Conservation (phyloP, 805 yeast genomes). For the Pichia gijzeniarum region DNA sequence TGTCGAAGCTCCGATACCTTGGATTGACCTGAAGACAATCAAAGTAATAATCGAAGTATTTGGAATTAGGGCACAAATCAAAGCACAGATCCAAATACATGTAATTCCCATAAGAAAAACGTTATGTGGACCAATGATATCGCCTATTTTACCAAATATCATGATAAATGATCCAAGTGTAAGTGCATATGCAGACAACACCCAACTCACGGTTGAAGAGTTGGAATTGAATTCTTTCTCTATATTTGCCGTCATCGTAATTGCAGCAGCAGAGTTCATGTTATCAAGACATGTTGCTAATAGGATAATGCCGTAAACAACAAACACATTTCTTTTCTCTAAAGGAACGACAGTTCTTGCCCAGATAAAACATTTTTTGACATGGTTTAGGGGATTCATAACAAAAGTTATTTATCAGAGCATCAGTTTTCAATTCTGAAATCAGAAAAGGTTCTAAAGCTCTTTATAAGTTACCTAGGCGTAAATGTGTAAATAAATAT, state of each 20-base stretch:
- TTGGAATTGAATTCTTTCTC: conserved; percentile 34
- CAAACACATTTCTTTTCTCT: conserved; percentile 16
- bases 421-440: neutral
- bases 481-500: too few relatives aligned
- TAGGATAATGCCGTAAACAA: conserved; percentile 13
- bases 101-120: conserved; percentile 23
- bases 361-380: neutral
- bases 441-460: too few relatives aligned
- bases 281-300: conserved; percentile 20
- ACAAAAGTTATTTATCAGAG: too few relatives aligned
- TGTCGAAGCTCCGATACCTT: conserved; percentile 40
- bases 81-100: conserved; percentile 19
- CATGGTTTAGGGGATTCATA: too few relatives aligned
- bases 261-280: conserved; percentile 22
- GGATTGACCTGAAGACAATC: conserved; percentile 39
- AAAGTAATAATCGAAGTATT: conserved; percentile 30
- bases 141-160: conserved; percentile 37
- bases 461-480: too few relatives aligned
- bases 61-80: conserved; percentile 33
- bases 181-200: conserved; percentile 37
- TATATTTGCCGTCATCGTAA: conserved; percentile 19
- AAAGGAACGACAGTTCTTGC: conserved; percentile 10
- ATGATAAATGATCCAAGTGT: conserved; percentile 41
- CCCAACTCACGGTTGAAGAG: conserved; percentile 36
- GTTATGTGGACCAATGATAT: conserved; percentile 34